A percentile compares a stretch with the other conserved stretches of the same genome.
phyloP scores from a whole-genome alignment of 225 moss, liverwort and hornwort species.

The Pseudisothecium myosuroides region DNA sequence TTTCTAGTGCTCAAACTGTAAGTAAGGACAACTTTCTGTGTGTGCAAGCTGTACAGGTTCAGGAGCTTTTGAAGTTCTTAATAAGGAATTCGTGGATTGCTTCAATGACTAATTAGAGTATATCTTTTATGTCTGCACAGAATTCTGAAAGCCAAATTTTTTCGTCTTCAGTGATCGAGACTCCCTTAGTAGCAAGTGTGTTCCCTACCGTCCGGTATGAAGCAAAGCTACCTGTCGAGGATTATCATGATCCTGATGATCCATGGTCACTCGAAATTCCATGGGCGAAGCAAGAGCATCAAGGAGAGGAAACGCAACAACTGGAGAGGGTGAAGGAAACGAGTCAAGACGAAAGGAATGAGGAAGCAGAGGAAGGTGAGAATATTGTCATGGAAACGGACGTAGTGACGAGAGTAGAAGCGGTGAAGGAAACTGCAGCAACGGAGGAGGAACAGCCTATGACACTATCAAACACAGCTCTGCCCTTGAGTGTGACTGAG shows the following conservation, averaged over 20 bases:
- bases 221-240: slow-evolving; percentile 42
- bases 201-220: slow-evolving; percentile 44
- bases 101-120: background rate
- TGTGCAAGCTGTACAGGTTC: background rate
- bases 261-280: slow-evolving; percentile 61
- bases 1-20: slow-evolving; percentile 14
- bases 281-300: slow-evolving; percentile 32
- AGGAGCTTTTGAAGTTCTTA: background rate
- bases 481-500: background rate
- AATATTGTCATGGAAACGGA: background rate
- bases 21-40: background rate
- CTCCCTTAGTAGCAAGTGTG: slow-evolving; percentile 21
- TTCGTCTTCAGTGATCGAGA: slow-evolving; percentile 19
- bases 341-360: background rate
- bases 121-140: slow-evolving; percentile 20
- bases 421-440: background rate
- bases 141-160: slow-evolving; percentile 1
- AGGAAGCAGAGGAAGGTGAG: background rate
- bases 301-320: background rate
- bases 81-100: background rate
- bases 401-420: background rate
- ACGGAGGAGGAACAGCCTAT: background rate
- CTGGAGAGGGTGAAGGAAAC: background rate
- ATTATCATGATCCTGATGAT: slow-evolving; percentile 45
- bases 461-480: background rate